phyloP scores from a whole-genome alignment of 225 moss, liverwort and hornwort species.

The Pleurozium schreberi region DNA sequence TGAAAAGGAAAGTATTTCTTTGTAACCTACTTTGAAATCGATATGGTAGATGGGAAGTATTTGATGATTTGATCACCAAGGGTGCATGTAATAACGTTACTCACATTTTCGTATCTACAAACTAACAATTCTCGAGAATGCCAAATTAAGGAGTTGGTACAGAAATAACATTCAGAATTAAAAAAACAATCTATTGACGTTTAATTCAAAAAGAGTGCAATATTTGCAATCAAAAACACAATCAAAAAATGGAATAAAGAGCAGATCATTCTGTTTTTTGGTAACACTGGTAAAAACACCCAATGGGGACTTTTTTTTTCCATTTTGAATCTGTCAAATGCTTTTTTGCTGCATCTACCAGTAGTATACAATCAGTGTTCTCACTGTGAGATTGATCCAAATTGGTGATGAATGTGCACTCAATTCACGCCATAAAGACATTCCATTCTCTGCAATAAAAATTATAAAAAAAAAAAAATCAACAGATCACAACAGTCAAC shows the following conservation, averaged over 20 bases:
- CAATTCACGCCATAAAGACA: not conserved
- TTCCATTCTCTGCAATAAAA: not conserved
- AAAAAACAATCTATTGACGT: too few species aligned
- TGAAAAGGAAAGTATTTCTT: not conserved
- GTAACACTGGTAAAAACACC: not conserved
- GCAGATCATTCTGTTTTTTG: not conserved
- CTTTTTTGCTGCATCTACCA: not conserved
- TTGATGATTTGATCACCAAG: not conserved
- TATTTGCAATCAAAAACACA: not conserved
- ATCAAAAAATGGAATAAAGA: not conserved
- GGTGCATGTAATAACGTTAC: not conserved
- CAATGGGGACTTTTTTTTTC: not conserved
- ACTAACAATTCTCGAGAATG: not conserved
- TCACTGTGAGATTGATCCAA: not conserved
- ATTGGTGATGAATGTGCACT: not conserved
- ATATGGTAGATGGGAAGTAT: not conserved
- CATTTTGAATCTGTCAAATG: not conserved
- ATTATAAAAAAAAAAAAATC: too few species aligned
- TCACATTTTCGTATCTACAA: not conserved
- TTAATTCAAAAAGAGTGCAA: too few species aligned
- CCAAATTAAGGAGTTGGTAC: not conserved
- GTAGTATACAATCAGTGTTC: conserved; percentile 15
- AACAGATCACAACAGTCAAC: not conserved
- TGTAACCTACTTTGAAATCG: not conserved
- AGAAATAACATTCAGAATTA: not conserved